A percentile compares a stretch with the other conserved stretches of the same genome.
These are phyloP conservation scores for Lumnitzera littorea DNA, from an alignment of 345 rosid genomes.

Conservation along the genomic window DNA sequence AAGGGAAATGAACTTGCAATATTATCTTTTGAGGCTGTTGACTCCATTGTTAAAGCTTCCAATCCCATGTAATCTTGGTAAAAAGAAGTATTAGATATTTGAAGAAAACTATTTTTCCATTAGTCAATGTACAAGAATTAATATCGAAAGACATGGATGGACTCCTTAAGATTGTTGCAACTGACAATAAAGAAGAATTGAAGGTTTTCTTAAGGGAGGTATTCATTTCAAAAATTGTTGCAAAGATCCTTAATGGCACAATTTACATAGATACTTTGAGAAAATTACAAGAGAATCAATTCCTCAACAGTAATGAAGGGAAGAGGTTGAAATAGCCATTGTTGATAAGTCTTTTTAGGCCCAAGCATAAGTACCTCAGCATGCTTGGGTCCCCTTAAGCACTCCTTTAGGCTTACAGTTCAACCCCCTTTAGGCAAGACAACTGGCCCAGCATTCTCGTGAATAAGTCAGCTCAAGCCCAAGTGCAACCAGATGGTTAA, in stretches of 20 bases:
- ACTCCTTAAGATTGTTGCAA: conserved; percentile 57
- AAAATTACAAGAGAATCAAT: conserved; percentile 60
- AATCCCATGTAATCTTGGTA: conserved; percentile 77
- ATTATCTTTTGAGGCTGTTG: conserved; percentile 84
- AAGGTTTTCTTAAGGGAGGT: conserved; percentile 80
- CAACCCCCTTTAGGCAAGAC: no score
- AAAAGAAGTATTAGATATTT: conserved; percentile 42
- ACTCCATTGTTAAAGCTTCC: conserved; percentile 80
- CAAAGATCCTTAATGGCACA: conserved; percentile 96
- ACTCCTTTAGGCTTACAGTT: no score
- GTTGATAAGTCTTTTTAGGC: no score
- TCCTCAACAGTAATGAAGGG: conserved; percentile 59
- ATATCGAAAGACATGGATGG: conserved; percentile 68
- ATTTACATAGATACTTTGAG: conserved; percentile 76
- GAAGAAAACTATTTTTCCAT: conserved; percentile 51
- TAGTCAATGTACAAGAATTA: conserved; percentile 71
- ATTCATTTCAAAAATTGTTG: conserved; percentile 90
- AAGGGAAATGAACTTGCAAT: conserved; percentile 71
- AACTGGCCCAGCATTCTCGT: no score
- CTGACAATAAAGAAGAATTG: conserved; percentile 75
- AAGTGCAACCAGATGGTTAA: no score
- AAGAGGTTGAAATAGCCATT: conserved; percentile 41
- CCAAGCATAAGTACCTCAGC: no score
- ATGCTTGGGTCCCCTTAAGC: no score
- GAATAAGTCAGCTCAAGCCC: no score